Percentiles rank a stretch among this genome's conserved stretches.
phyloP scores from a whole-genome alignment of 768 basidiomycete species.

The Agrocybe praecox region DNA sequence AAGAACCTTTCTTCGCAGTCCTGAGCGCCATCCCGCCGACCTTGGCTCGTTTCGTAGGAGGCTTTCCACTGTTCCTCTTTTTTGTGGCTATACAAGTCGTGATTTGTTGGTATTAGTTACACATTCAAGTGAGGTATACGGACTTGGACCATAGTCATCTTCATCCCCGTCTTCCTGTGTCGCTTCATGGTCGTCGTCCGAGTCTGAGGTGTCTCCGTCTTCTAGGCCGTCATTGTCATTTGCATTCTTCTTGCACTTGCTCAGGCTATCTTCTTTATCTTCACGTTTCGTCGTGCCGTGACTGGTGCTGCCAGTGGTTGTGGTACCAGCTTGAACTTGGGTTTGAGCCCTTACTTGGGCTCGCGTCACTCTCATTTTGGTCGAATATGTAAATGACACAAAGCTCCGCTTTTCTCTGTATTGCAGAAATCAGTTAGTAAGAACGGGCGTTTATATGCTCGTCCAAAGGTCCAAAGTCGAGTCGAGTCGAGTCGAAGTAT shows the following conservation, averaged over 20 bases:
- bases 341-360: not conserved
- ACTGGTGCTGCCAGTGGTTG: not conserved
- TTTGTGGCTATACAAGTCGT: not conserved
- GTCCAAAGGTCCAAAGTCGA: too few relatives aligned
- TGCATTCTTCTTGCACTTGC: too few relatives aligned
- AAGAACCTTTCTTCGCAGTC: not conserved
- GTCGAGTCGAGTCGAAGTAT: too few relatives aligned
- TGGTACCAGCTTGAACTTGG: not conserved
- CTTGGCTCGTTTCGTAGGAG: not conserved
- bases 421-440: too few relatives aligned
- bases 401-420: too few relatives aligned
- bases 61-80: not conserved
- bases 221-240: too few relatives aligned
- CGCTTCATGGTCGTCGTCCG: not conserved
- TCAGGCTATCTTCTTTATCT: too few relatives aligned
- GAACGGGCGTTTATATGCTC: too few relatives aligned
- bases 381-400: too few relatives aligned
- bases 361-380: not conserved
- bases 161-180: not conserved
- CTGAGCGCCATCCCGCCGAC: not conserved
- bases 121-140: not conserved
- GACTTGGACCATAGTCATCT: not conserved
- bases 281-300: not conserved
- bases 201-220: not conserved
- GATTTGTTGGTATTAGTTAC: conserved; percentile 4